Evolutionary conservation across 2,329 filamentous ascomycete genomes (phyloP), one percentile per base, ranked within the genome.

Genomic region (Talaromyces sp.): DNA sequence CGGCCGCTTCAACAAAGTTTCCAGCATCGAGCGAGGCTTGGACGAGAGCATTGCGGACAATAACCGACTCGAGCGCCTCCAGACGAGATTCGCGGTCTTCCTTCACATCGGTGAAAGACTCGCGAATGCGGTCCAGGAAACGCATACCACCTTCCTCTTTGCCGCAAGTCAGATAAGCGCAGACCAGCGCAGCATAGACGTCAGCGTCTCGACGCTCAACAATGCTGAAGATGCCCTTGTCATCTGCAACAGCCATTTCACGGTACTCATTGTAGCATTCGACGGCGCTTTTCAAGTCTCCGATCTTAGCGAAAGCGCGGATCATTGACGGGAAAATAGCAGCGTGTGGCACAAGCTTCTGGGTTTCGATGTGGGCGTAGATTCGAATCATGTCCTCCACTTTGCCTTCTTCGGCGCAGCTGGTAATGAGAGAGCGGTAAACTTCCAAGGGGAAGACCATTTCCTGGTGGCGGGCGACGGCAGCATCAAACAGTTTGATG

Each of bases 191-290:
- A 26, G 93, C 91, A 71, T 99, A 98, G 7, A 98, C 89, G 65
- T 91, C 83, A 29, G 88, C 86, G 71, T 98, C 93, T 54, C 90
- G 82, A 56, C 93, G 87, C 64, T 89, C 83, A 53, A 88, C 81
- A 10, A 92, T 79, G 19, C 84, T 84, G 53, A 87, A 81, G 62
- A 86, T 81, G 60, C 92, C 92, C 43, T 83, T 85, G 73, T 97
- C 90, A 71, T 95, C 85, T 43, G 89, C 87, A 57, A 98, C 86
- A n/a, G 93, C 93, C 49, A 97, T 81, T 52, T 86, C 85, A 70
- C 91, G 91, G 81, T 98, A 98, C 76, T 96, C 91, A 65, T 96
- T 93, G 78, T 97, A 99, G 76, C 91, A 92, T 73, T 96, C 92
- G 7, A 98, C 90, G 21, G 93, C 95, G 67, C 90, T 96, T 68